Percentiles rank a stretch among this genome's conserved stretches.
These are phyloP conservation scores for Chaetomium strumarium DNA, from an alignment of 2,329 filamentous ascomycete species.

Conservation along the genomic window DNA sequence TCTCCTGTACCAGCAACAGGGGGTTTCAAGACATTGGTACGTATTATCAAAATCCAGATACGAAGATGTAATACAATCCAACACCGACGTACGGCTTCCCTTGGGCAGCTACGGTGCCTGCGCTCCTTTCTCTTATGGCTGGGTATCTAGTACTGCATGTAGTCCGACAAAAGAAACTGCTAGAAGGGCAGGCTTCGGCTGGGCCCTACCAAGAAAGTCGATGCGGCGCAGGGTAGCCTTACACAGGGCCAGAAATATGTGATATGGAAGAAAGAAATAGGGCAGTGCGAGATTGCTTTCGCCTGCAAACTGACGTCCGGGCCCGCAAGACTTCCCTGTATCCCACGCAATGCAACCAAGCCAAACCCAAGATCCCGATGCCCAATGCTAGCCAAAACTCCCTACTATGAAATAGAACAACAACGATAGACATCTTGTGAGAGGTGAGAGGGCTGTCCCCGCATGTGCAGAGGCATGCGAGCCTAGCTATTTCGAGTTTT, in stretches of 20 bases:
- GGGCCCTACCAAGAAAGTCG: background rate
- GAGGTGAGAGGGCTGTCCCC: constrained; percentile 19
- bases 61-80: background rate
- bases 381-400: constrained; percentile 14
- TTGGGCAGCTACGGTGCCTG: background rate
- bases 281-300: background rate
- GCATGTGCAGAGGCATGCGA: background rate
- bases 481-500: background rate
- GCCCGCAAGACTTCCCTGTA: background rate
- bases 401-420: constrained; percentile 8
- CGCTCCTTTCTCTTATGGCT: constrained; percentile 9
- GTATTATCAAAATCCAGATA: background rate
- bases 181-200: background rate
- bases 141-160: constrained; percentile 24
- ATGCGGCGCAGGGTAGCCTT: background rate
- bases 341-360: constrained; percentile 9
- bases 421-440: constrained; percentile 4
- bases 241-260: background rate
- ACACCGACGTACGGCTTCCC: background rate
- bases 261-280: background rate
- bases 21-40: constrained; percentile 4
- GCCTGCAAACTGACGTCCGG: background rate
- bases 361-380: background rate
- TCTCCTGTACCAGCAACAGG: no score
- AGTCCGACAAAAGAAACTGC: constrained; percentile 8